Evolutionary conservation across 108 stramenopile species (phyloP).

Genomic region (Epithemia pelagica): DNA sequence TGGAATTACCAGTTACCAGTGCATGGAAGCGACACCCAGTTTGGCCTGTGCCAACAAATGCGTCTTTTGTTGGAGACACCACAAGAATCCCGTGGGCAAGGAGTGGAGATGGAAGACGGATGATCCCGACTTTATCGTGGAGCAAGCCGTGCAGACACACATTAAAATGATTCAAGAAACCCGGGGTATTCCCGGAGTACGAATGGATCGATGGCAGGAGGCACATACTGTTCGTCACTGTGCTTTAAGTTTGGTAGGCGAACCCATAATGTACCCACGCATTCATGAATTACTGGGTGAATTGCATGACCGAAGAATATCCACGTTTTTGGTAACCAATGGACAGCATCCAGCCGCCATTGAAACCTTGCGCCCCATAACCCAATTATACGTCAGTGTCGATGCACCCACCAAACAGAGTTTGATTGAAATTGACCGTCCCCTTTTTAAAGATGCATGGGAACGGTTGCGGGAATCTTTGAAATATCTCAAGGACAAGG

Average conservation of each 20-base stretch:
- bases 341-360: slow-evolving; percentile 95
- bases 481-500: slow-evolving; percentile 64
- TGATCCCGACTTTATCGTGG: slow-evolving; percentile 85
- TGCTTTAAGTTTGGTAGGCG: slow-evolving; percentile 81
- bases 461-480: slow-evolving; percentile 81
- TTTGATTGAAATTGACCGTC: slow-evolving; percentile 87
- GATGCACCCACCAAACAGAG: slow-evolving; percentile 92
- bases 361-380: slow-evolving; percentile 79
- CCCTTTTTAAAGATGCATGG: slow-evolving; percentile 94
- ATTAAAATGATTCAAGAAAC: slow-evolving; percentile 90
- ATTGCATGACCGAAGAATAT: slow-evolving; percentile 84
- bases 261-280: slow-evolving; percentile 95
- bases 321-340: slow-evolving; percentile 94
- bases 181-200: slow-evolving; percentile 92
- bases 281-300: slow-evolving; percentile 88
- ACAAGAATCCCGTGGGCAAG: slow-evolving; percentile 96
- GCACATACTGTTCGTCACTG: slow-evolving; percentile 89
- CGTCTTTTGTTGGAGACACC: slow-evolving; percentile 98
- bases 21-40: slow-evolving; percentile 95
- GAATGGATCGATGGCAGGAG: slow-evolving; percentile 86
- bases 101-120: slow-evolving; percentile 98
- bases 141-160: slow-evolving; percentile 77
- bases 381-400: slow-evolving; percentile 91
- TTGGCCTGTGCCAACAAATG: slow-evolving; percentile 97
- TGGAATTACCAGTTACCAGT: slow-evolving; percentile 94